Evolutionary conservation across 345 rosid genomes (phyloP).

Genomic region (Acer saccharum): DNA sequence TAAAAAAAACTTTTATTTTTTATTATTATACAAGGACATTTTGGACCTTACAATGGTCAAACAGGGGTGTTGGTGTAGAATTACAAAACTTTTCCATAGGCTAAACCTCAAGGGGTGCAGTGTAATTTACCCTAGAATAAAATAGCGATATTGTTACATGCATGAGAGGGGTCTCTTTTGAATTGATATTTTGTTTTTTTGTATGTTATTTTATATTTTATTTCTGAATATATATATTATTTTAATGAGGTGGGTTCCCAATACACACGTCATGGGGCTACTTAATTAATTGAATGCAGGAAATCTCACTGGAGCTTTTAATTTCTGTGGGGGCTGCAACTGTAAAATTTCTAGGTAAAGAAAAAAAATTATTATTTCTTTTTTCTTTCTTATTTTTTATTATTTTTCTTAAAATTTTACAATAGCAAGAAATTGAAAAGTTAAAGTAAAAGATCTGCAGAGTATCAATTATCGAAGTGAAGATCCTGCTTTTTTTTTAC

Average conservation of each 20-base stretch:
- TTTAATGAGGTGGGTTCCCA: conserved; percentile 33
- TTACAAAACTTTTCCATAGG: no score
- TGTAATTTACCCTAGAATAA: no score
- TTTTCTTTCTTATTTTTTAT: not conserved
- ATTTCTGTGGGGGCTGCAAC: conserved; percentile 26
- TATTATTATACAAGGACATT: no score
- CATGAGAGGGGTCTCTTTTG: no score
- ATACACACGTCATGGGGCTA: conserved; percentile 32
- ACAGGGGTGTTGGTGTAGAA: no score
- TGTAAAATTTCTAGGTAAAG: conserved; percentile 32
- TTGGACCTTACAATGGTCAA: no score
- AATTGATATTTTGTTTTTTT: not conserved
- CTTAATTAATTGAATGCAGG: conserved; percentile 31
- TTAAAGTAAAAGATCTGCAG: conserved; percentile 20
- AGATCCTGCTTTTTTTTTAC: conserved; percentile 24
- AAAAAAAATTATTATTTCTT: not conserved
- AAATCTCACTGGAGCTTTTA: conserved; percentile 33
- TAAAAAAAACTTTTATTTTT: no score
- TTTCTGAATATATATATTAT: not conserved
- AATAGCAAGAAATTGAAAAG: not conserved
- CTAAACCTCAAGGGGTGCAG: no score
- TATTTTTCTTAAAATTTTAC: not conserved
- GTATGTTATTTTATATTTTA: not conserved
- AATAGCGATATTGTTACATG: no score
- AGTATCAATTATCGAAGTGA: conserved; percentile 18